Percentiles rank a stretch among this genome's conserved stretches.
phyloP scores from a whole-genome alignment of 257 asterid genomes.

The Solanum sparsipilum region DNA sequence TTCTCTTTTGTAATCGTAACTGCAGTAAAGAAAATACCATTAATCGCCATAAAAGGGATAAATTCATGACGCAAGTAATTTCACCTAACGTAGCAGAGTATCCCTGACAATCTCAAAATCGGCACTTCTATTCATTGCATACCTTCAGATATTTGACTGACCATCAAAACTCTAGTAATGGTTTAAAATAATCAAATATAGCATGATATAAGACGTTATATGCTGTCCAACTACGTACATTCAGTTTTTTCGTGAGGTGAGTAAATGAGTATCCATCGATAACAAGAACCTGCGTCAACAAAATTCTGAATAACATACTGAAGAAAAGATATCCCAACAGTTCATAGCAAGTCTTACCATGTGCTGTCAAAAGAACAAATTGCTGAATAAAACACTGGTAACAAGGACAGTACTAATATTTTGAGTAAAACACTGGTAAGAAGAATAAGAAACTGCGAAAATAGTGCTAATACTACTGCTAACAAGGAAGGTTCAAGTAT shows the following conservation, averaged over 20 bases:
- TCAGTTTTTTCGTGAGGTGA: conserved; percentile 95
- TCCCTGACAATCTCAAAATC: conserved; percentile 91
- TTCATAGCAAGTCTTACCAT: neutral
- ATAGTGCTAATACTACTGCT: neutral
- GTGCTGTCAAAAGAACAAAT: neutral
- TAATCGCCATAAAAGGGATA: neutral
- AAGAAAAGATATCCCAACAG: neutral
- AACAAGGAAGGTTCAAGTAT: neutral
- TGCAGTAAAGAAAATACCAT: neutral
- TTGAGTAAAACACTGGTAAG: neutral
- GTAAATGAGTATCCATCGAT: conserved; percentile 96
- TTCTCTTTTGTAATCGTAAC: conserved; percentile 13
- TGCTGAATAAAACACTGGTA: neutral
- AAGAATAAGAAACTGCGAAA: too few species aligned
- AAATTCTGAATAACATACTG: neutral
- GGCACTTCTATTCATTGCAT: conserved; percentile 79
- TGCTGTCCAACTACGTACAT: conserved; percentile 91
- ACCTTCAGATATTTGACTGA: conserved; percentile 31
- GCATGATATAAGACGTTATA: conserved; percentile 65
- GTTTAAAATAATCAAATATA: neutral
- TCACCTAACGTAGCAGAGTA: conserved; percentile 89
- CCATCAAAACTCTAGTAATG: neutral
- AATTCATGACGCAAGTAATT: neutral
- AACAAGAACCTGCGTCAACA: conserved; percentile 69
- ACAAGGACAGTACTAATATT: too few species aligned